Evolutionary conservation across 1,139 yeast species (phyloP), one percentile per base, ranked within the genome.

Genomic region (Protomyces inouyei): DNA sequence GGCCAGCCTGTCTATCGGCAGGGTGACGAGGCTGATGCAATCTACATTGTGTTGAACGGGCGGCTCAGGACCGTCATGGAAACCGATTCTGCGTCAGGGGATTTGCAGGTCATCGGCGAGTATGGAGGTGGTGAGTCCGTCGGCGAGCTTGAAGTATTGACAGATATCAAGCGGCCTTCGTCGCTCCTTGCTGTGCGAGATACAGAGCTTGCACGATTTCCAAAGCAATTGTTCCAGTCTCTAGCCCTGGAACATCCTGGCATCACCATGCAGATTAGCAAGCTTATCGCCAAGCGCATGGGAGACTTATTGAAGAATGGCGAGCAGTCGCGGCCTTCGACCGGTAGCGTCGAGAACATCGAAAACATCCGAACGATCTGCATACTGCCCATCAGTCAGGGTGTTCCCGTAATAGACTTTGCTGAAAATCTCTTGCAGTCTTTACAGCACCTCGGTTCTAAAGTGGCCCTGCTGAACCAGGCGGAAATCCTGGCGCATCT

Each of bases 91-190:
- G 69, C 69, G n/a, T 76, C 75, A 2, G 73, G 71, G 9, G 70
- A 70, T 8, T 66, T 73, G n/a, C 73, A 74, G 16, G 80, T 85
- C 0, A 70, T 86, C 21, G 89, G 88, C 1, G 98, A 93, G 72
- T 86, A 85, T 72, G 97, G 97, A 0, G 96, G 91, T 73, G 98
- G 98, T 3, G 95, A 89, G 70, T 88, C 96, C 61, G 83, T 93
- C 67, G 98, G 98, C 2, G 98, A 93, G 75, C 86, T 93, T 14
- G 98, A 93, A 73, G 97, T 93, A 1, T 79, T 93, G 68, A 91
- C 98, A 0, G 93, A 95, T 9, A 83, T 88, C 2, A 80, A 85
- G 68, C 82, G 97, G 72, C 80, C 86, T 0, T 80, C 83, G 43
- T 85, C 96, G 0, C 80, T 91, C 57, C 85, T 91, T 51, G 97